Conservation (phyloP, 306 rosid genomes). For the Ceratonia siliqua region DNA sequence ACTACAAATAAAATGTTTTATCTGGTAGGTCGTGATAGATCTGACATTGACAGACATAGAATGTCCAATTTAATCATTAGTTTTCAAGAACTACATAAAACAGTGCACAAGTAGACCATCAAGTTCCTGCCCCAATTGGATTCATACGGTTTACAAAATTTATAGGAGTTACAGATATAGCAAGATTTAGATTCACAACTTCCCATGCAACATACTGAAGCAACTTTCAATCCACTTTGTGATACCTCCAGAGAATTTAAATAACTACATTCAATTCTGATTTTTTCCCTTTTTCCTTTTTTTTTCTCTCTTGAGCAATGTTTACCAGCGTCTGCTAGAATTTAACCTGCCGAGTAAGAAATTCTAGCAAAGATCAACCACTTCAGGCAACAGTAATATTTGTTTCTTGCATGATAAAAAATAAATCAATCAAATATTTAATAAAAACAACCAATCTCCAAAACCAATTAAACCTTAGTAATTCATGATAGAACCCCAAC, state of each 20-base stretch:
- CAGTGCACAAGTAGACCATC: background rate
- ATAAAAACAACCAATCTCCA: background rate
- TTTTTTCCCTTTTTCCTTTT: background rate
- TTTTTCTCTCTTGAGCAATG: background rate
- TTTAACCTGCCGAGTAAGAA: background rate
- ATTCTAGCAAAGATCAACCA: background rate
- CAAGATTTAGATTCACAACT: background rate
- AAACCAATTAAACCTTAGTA: background rate
- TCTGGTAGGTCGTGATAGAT: too few relatives aligned
- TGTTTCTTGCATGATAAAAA: background rate
- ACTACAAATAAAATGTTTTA: background rate
- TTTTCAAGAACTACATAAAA: background rate
- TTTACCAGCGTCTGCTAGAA: background rate
- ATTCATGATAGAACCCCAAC: too few relatives aligned
- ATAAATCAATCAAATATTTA: background rate
- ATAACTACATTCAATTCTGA: background rate
- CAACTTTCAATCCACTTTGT: background rate
- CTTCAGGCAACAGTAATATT: background rate
- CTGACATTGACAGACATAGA: background rate
- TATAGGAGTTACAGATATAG: background rate
- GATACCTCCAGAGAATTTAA: background rate
- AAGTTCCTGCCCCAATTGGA: background rate
- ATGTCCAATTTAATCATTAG: background rate
- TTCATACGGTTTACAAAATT: background rate
- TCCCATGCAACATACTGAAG: background rate